Conservation (phyloP, 2,329 filamentous ascomycete genomes). For the Aspergillus sojae region DNA sequence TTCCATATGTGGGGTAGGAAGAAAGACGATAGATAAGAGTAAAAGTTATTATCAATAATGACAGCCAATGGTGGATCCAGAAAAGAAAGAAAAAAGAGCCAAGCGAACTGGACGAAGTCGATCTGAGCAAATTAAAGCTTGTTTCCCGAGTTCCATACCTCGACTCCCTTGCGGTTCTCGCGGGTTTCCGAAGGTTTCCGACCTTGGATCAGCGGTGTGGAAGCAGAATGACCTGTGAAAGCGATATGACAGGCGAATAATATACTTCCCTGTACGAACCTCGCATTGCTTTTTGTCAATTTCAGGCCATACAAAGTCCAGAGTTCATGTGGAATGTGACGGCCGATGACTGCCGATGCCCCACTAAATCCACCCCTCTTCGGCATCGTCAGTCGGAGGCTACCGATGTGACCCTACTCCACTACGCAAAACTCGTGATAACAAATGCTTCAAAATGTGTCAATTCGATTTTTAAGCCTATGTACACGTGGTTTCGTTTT, state of each 20-base stretch:
- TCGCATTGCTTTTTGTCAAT: background rate
- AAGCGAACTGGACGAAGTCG: background rate
- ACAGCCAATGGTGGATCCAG: background rate
- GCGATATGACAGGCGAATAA: background rate
- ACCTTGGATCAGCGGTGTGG: background rate
- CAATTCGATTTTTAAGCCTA: background rate
- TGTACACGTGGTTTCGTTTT: background rate
- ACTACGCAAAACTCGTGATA: background rate
- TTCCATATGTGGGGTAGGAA: background rate
- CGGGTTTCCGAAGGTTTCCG: background rate
- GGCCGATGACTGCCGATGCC: background rate
- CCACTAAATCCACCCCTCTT: background rate
- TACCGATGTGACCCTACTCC: background rate
- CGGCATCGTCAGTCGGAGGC: background rate
- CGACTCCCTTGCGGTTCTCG: background rate
- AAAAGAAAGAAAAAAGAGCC: background rate
- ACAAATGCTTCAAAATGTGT: background rate
- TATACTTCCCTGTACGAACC: background rate
- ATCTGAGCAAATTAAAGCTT: conserved; percentile 1
- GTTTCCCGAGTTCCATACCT: background rate
- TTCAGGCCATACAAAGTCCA: background rate
- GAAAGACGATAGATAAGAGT: background rate
- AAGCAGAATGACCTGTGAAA: background rate
- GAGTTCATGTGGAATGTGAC: background rate
- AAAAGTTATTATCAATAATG: background rate